Percentiles rank a stretch among this genome's conserved stretches.
These are phyloP conservation scores for Aureobasidium sp. DNA, from an alignment of 2,329 filamentous ascomycete species.

Conservation along the genomic window DNA sequence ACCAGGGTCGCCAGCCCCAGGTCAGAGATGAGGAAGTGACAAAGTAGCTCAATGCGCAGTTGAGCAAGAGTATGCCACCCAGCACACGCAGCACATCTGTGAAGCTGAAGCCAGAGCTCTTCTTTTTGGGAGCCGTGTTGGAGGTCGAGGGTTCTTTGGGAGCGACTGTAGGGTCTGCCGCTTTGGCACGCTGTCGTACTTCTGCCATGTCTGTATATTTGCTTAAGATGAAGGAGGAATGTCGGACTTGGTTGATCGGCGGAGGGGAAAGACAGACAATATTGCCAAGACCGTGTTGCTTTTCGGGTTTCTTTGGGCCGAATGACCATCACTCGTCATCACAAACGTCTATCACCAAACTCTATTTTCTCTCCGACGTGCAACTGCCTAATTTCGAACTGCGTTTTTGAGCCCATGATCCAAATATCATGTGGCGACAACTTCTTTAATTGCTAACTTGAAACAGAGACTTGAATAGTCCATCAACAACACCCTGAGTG, in stretches of 20 bases:
- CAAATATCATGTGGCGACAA: too few relatives aligned
- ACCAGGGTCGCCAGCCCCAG: constrained; percentile 61
- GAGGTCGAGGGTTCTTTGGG: background rate
- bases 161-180: background rate
- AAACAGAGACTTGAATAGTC: background rate
- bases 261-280: background rate
- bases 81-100: constrained; percentile 27
- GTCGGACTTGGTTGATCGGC: background rate
- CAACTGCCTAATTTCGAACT: background rate
- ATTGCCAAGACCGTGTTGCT: constrained; percentile 6
- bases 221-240: background rate
- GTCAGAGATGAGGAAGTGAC: constrained; percentile 44
- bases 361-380: background rate
- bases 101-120: constrained; percentile 9
- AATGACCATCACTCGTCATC: background rate
- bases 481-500: background rate
- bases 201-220: background rate
- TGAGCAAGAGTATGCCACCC: constrained; percentile 26
- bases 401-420: too few relatives aligned
- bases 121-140: background rate
- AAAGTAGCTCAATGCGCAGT: constrained; percentile 29
- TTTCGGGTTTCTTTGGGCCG: background rate
- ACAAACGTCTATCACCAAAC: constrained; percentile 1
- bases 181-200: constrained; percentile 1
- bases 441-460: too few relatives aligned